Base-by-base conservation (phyloP, 768 basidiomycete genomes). In the Lanmaoa pseudosensibilis region DNA sequence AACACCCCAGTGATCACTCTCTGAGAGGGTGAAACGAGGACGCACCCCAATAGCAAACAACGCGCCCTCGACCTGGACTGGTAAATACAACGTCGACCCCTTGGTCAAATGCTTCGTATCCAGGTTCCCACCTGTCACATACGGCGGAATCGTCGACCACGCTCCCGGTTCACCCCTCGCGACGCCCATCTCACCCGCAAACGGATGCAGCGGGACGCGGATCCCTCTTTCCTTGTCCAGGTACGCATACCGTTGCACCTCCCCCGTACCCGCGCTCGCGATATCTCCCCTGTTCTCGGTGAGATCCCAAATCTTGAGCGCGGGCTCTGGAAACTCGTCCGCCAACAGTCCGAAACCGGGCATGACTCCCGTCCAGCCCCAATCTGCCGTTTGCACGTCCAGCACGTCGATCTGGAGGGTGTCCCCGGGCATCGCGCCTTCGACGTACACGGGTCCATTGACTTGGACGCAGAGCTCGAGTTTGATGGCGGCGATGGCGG, bases 161-260 rank as follows among this genome's bases (percentile, higher is more conserved):
- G 80, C 74, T 2, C 85, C 85, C 11, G 62, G 65, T 53, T 71
- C 72, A 16, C 75, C 82, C 21, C 75, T 78, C 19, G 80, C 85
- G 18, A 85, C 80, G 15, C 85, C 84, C 81, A 86, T 84, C 69
- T 85, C 84, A 0, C 85, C 84, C 10, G 82, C 78, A 68, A 86
- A 86, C 16, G 85, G 84, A 36, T 74, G 62, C 7, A 86, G 52
- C 4, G 81, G 83, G 27, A 85, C 75, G 57, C 74, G 75, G 5
- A 85, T 80, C 10, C 73, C 73, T 57, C 72, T 75, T 46, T 65
- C 71, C 57, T 79, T 72, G 64, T 83, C 77, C 58, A 85, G 79
- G 73, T 78, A 83, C n/a, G 82, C 76, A 55, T 71, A 77, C 23
- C 38, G 32, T 5, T 43, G 23, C 10, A 15, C 27, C 13, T 57